Percentiles rank a stretch among this genome's conserved stretches.
These are phyloP conservation scores for Chytridium lagenaria DNA, from an alignment of 371 early-diverging fungal genomes.

Conservation along the genomic window DNA sequence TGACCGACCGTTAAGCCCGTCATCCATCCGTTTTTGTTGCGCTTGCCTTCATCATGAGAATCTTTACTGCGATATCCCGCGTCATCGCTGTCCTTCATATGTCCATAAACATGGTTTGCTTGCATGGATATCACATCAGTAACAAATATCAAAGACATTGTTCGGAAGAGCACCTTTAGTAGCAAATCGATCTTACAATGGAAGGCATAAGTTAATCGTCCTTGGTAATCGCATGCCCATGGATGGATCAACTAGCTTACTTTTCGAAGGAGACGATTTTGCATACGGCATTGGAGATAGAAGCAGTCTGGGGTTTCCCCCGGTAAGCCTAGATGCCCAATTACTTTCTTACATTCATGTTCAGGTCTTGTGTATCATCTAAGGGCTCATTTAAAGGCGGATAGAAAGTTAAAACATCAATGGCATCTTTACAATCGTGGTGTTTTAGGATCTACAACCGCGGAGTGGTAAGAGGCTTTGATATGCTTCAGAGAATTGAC, in stretches of 20 bases:
- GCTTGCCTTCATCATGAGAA: no score
- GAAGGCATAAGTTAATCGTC: conserved; percentile 1
- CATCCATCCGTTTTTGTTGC: no score
- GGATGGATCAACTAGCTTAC: neutral
- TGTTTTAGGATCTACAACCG: conserved; percentile 34
- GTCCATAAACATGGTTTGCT: conserved; percentile 3
- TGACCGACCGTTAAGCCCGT: no score
- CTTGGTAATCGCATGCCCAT: neutral
- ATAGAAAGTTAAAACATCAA: conserved; percentile 40
- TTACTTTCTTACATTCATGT: neutral
- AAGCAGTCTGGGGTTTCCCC: conserved; percentile 17
- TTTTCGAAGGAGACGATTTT: conserved; percentile 41
- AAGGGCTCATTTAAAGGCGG: conserved; percentile 35
- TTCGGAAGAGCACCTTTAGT: neutral
- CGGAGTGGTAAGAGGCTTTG: conserved; percentile 44
- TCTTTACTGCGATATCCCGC: no score
- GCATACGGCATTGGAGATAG: conserved; percentile 46
- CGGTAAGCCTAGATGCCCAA: conserved; percentile 22
- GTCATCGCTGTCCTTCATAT: neutral
- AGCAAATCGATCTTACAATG: neutral
- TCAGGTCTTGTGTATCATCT: neutral
- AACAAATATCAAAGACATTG: neutral
- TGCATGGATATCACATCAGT: neutral
- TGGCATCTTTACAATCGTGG: conserved; percentile 50
- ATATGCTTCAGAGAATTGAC: no score